Base-by-base conservation (phyloP, 2,329 filamentous ascomycete species). In the Exophiala sp. region DNA sequence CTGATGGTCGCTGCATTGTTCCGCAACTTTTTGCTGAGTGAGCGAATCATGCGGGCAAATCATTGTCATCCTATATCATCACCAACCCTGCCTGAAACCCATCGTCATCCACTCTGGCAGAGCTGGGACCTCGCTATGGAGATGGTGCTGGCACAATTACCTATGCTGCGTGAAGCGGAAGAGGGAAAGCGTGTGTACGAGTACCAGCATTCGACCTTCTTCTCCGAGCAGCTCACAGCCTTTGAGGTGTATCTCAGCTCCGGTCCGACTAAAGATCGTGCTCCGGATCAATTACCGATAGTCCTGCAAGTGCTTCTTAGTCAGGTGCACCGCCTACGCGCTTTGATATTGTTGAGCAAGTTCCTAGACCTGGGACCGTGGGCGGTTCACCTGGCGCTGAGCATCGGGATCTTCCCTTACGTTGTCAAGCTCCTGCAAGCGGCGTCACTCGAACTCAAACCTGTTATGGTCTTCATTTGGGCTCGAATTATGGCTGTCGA, bases 401-500 rank as follows among this genome's bases (percentile, higher is more conserved):
- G 91, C 70, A 99, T 99, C 58, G 94, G 94, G 20, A 99, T 99
- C 59, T 99, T 99, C 71, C 94, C 94, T 0, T 99, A 99, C 67
- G 94, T 99, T n/a, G 76, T 99, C 33, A 99, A 99, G 72, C 78
- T 99, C 21, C 77, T 99, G 14, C 94, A 99, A 69, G 97, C 94
- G 3, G 92, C 95, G 43, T 94, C 94, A 0, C 83, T 90, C 43
- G 94, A 99, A 70, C 75, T 99, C 58, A 97, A 97, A 67, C 92
- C 94, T 0, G 91, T 97, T 56, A 97, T 99, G 94, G 91, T 99
- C 4, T 99, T 97, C 71, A 99, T 99, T 59, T 99, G 94, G 94
- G 91, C 94, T 5, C 84, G 94, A 45, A 90, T 99, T 40, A 83
- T 99, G 60, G 94, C 94, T 6, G 94, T 99, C 5, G 94, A 99